Conservation (phyloP, 768 basidiomycete species). For the Auricularia sp. region DNA sequence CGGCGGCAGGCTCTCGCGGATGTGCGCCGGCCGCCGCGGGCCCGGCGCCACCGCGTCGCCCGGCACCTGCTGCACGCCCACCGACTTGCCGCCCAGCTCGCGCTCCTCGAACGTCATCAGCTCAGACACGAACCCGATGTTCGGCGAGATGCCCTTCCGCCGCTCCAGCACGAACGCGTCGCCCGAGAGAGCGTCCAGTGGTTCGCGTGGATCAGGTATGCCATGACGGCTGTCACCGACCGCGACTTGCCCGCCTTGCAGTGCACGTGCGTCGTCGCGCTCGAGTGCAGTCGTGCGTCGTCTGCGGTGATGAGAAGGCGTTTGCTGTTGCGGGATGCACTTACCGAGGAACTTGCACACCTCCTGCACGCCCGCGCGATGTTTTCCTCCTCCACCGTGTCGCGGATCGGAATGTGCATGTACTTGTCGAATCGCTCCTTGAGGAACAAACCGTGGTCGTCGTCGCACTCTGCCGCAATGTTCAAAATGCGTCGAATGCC, state of each 20-base stretch:
- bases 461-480: constrained; percentile 83
- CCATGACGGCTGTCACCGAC: constrained; percentile 93
- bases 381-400: constrained; percentile 90
- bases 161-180: constrained; percentile 83
- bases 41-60: constrained; percentile 13
- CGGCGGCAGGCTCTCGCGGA: constrained; percentile 67
- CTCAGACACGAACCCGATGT: constrained; percentile 95
- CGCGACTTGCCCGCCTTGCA: constrained; percentile 95
- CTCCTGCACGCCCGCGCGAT: constrained; percentile 73
- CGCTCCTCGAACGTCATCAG: constrained; percentile 94
- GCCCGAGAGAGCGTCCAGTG: constrained; percentile 92
- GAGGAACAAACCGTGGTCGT: constrained; percentile 64
- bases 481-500: constrained; percentile 87
- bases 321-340: constrained; percentile 18
- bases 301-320: constrained; percentile 40
- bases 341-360: constrained; percentile 81
- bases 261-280: constrained; percentile 89
- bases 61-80: constrained; percentile 40
- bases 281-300: constrained; percentile 81
- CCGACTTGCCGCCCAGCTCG: constrained; percentile 69
- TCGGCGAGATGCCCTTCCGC: constrained; percentile 90
- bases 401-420: constrained; percentile 81
- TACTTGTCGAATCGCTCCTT: constrained; percentile 73
- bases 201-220: constrained; percentile 93
- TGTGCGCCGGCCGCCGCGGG: constrained; percentile 48